Evolutionary conservation across 116 monocot species (phyloP).

Genomic region (Iris pallida): DNA sequence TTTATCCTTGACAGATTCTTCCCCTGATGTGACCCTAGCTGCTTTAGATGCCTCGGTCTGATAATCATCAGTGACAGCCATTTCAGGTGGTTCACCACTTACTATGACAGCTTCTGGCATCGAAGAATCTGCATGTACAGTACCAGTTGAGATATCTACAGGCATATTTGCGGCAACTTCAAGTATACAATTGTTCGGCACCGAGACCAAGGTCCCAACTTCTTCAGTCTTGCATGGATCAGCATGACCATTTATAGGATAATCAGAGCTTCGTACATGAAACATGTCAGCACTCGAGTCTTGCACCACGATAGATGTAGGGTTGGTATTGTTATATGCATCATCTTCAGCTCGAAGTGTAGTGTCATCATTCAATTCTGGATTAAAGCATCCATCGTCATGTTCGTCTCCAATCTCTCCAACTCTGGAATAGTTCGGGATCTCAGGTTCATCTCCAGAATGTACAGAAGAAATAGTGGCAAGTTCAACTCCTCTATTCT

Average conservation of each 20-base stretch:
- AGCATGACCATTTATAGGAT: slow-evolving; percentile 6
- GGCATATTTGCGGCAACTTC: slow-evolving; percentile 17
- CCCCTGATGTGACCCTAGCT: background rate
- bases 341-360: background rate
- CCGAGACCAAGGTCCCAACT: background rate
- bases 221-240: slow-evolving; percentile 7
- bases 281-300: slow-evolving; percentile 7
- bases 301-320: slow-evolving; percentile 5
- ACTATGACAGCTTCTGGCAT: slow-evolving; percentile 4
- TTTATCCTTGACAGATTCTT: background rate
- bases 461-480: background rate
- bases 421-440: slow-evolving; percentile 3
- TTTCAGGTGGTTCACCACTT: slow-evolving; percentile 3
- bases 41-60: slow-evolving; percentile 21
- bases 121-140: slow-evolving; percentile 9
- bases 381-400: slow-evolving; percentile 11
- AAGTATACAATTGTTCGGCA: slow-evolving; percentile 12
- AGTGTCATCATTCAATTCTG: slow-evolving; percentile 11
- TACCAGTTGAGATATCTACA: slow-evolving; percentile 2
- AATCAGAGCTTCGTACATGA: background rate
- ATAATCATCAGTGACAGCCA: background rate
- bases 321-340: background rate
- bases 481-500: background rate
- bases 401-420: slow-evolving; percentile 1
- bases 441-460: slow-evolving; percentile 5